Base-by-base conservation (phyloP, 2,329 filamentous ascomycete species). In the Exophiala phaeomuriformis region DNA sequence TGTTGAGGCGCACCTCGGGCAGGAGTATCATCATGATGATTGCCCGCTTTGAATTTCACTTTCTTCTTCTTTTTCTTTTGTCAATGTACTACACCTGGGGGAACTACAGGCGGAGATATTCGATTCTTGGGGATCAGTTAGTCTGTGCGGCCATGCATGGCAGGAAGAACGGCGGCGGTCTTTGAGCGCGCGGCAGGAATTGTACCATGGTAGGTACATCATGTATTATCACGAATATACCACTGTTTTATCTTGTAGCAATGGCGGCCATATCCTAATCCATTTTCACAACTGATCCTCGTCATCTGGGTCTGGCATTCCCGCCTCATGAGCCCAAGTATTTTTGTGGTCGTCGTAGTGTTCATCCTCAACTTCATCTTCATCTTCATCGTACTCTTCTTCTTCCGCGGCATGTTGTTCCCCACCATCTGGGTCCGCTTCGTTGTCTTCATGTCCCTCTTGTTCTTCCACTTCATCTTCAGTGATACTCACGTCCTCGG, bases 401-500 rank as follows among this genome's bases (percentile, higher is more conserved):
- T 47, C 44, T 32, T 53, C 50, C 29, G 48, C 55, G 7, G 45
- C 56, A 5, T 52, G 41, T 12, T 48, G 30, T 6, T 41, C 53
- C 30, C 47, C 57, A n/a, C 47, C 54, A 19, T 55, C 52, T 5
- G 50, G 50, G n/a, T 58, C 56, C 3, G 47, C 54, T 3, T 52
- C 55, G 0, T 52, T 48, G 8, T 53, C 53, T n/a, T 50, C 56
- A 6, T 45, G 54, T n/a, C 50, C 57, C 3, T 52, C 54, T 3
- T 55, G 56, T 3, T 43, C 58, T 5, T 53, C 54, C 2, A 58
- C 56, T 28, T 64, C 62, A 4, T 62, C 62, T 42, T 61, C 62
- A 30, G 55, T 58, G 5, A 58, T 51, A 45, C 56, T 56, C n/a
- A 70, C 61, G 52, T 73, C 68, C 55, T 73, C 73, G 12, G 69